Base-by-base conservation (phyloP, 768 basidiomycete species). In the Psilocybe cyanescens region DNA sequence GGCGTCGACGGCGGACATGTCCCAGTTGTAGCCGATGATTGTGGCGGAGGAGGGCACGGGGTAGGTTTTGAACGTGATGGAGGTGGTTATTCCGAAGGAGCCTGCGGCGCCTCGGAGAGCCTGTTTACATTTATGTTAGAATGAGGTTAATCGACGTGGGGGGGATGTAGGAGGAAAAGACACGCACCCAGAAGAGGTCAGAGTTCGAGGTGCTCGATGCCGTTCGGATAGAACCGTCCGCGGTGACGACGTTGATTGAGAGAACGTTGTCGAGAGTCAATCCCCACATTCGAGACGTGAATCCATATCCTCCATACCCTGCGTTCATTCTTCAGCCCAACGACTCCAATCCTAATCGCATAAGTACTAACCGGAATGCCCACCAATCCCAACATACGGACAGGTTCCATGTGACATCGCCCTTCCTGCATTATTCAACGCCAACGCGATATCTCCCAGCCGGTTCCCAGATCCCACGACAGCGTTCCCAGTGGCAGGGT, bases 361-460 rank as follows among this genome's bases (percentile, higher is more conserved):
- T 1, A 31, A 17, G 4, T 2, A 16, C 58, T 4, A 47, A 75
- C 77, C 68, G 17, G 77, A 66, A 59, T 81, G 80, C 7, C 80
- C 80, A 8, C 80, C 79, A 9, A 80, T 68, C 3, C 80, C 79
- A 33, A 81, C 78, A 58, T 80, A 76, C 0, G 78, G 72, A 61
- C 79, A 80, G 3, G 76, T 76, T 7, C 79, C 80, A 54, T 80
- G 80, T 0, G 78, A 72, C 50, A 77, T 61, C 1, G 72, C 78
- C 33, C 76, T 58, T n/a, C 76, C 74, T 19, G 72, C 65, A 4
- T 69, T 68, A 60, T 76, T 75, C 53, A 81, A 65, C 4, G 67
- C 69, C 37, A 74, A 47, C 1, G 76, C 76, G 17, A 80, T 65
- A 35, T 79, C 71, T 9, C 78, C 78, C 0, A 81, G 69, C 12